A percentile compares a stretch with the other conserved stretches of the same genome.
phyloP scores from a whole-genome alignment of 805 yeast species.

The Tetrapisispora phaffii region DNA sequence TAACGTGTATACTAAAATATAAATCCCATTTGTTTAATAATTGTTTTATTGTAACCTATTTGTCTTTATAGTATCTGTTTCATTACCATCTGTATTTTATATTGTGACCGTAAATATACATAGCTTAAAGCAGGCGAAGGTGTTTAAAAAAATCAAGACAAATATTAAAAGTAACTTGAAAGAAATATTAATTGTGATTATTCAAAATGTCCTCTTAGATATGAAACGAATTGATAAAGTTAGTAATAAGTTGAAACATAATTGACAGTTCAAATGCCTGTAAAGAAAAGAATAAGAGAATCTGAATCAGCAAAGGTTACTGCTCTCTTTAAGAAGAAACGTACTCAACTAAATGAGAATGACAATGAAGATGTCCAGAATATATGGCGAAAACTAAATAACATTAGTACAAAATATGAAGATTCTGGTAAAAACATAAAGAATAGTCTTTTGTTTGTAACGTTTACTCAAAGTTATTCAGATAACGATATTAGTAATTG shows the following conservation, averaged over 20 bases:
- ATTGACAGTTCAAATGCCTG: slow-evolving; percentile 4
- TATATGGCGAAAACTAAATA: slow-evolving; percentile 19
- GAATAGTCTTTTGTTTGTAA: slow-evolving; percentile 14
- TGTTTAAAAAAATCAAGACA: no score
- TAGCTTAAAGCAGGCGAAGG: no score
- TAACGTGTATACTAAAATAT: slow-evolving; percentile 2
- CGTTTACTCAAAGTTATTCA: slow-evolving; percentile 2
- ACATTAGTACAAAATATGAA: slow-evolving; percentile 9
- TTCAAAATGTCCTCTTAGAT: no score
- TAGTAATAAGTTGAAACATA: no score
- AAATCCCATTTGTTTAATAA: slow-evolving; percentile 1
- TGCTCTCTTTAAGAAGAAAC: not conserved
- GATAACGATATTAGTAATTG: slow-evolving; percentile 5
- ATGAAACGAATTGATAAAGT: no score
- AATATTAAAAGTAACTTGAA: no score
- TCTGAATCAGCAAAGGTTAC: slow-evolving; percentile 1
- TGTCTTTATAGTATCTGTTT: no score
- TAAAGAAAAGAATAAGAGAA: slow-evolving; percentile 11
- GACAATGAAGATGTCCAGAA: slow-evolving; percentile 14
- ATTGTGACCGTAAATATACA: no score
- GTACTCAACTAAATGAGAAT: not conserved
- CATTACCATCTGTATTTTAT: no score
- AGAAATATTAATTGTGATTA: no score
- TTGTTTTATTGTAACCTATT: no score
- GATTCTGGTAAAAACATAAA: slow-evolving; percentile 7